Percentiles rank a stretch among this genome's conserved stretches.
Evolutionary conservation across 306 rosid species (phyloP).

Genomic region (Abrus pulchellus): DNA sequence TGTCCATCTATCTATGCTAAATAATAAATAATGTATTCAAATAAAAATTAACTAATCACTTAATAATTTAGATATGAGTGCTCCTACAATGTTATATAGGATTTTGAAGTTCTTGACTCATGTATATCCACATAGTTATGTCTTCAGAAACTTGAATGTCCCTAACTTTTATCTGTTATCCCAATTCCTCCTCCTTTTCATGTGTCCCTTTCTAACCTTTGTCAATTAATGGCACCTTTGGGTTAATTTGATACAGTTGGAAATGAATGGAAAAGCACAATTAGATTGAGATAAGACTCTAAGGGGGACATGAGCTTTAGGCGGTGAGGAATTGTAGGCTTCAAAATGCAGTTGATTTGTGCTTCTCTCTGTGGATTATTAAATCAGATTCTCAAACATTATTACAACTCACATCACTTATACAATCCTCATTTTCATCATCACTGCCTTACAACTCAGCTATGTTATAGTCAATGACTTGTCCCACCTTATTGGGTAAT

Average conservation of each 20-base stretch:
- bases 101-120: not conserved
- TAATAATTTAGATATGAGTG: too few species aligned
- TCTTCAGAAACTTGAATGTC: too few species aligned
- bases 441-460: not conserved
- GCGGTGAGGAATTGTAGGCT: not conserved
- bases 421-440: not conserved
- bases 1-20: too few species aligned
- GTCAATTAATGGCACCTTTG: not conserved
- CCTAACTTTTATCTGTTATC: too few species aligned
- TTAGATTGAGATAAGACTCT: not conserved
- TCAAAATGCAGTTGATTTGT: not conserved
- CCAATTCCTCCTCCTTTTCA: not conserved
- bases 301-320: not conserved
- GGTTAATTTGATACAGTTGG: not conserved
- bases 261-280: constrained; percentile 8
- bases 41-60: too few species aligned
- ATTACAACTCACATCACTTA: constrained; percentile 1
- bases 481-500: not conserved
- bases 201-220: not conserved
- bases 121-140: not conserved
- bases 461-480: constrained; percentile 17
- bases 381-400: constrained; percentile 10
- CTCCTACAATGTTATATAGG: not conserved
- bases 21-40: too few species aligned
- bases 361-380: not conserved